A percentile compares a stretch with the other conserved stretches of the same genome.
Evolutionary conservation across 495 filamentous ascomycete genomes (phyloP).

Genomic region (Wilcoxina mikolae): DNA sequence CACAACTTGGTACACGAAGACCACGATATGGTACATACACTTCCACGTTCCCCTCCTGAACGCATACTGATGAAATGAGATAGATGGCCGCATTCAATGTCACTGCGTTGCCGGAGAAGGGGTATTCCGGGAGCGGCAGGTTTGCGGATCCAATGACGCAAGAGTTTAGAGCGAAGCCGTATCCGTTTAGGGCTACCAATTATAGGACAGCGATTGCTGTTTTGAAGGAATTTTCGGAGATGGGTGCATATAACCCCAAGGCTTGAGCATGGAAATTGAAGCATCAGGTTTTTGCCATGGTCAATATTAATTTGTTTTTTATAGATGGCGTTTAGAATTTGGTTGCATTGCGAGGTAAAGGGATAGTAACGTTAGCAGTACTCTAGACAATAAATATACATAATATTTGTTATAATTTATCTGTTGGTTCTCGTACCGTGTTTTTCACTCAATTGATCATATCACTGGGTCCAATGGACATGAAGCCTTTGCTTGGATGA

Average conservation of each 20-base stretch:
- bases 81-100: slow-evolving; percentile 47
- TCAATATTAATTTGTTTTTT: neutral
- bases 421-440: no score
- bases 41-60: no score
- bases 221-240: slow-evolving; percentile 22
- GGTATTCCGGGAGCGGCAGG: slow-evolving; percentile 35
- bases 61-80: neutral
- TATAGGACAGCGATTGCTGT: slow-evolving; percentile 6
- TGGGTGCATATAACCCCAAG: neutral
- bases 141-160: slow-evolving; percentile 30
- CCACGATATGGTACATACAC: slow-evolving; percentile 37
- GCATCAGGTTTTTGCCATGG: neutral
- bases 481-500: no score
- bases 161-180: slow-evolving; percentile 19
- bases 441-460: no score
- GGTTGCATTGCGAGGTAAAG: no score
- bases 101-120: slow-evolving; percentile 33
- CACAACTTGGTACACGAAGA: slow-evolving; percentile 49
- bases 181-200: slow-evolving; percentile 14
- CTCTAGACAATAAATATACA: no score
- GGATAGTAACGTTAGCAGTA: no score
- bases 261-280: neutral
- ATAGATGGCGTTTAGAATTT: neutral
- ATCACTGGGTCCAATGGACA: no score
- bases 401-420: no score